These are phyloP conservation scores for Paecilomyces sp. DNA, from an alignment of 2,329 filamentous ascomycete genomes.

Conservation along the genomic window DNA sequence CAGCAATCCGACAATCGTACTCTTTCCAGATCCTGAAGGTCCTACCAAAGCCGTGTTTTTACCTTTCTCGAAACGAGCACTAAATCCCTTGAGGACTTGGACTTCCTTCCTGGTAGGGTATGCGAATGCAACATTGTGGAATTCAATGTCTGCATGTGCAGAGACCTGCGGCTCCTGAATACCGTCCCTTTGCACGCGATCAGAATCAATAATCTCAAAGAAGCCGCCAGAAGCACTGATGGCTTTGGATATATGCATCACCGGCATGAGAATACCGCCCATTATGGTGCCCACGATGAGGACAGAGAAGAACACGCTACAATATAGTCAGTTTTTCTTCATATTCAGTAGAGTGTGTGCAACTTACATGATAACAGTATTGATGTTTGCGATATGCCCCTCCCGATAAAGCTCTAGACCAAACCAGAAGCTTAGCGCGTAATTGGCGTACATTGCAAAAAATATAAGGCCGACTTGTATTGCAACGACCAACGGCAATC, in stretches of 20 bases:
- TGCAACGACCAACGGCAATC: conserved; percentile 19
- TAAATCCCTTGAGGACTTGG: conserved; percentile 27
- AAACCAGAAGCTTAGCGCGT: conserved; percentile 31
- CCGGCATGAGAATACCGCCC: conserved; percentile 21
- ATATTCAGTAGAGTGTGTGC: background rate
- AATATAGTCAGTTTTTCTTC: background rate
- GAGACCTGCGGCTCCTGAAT: conserved; percentile 46
- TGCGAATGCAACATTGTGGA: conserved; percentile 61
- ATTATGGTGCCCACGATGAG: conserved; percentile 17
- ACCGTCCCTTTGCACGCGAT: conserved; percentile 21
- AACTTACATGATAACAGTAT: conserved; percentile 29
- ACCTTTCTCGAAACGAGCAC: conserved; percentile 24
- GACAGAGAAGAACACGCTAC: conserved; percentile 3
- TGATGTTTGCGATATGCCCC: conserved; percentile 25
- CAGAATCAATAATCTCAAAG: conserved; percentile 25
- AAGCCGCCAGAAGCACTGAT: conserved; percentile 23
- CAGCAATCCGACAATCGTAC: conserved; percentile 36
- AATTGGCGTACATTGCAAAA: conserved; percentile 31
- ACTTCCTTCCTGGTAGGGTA: conserved; percentile 50
- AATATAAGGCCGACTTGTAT: conserved; percentile 26
- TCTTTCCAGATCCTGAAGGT: conserved; percentile 40
- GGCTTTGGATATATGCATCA: conserved; percentile 30
- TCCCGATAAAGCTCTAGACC: conserved; percentile 26
- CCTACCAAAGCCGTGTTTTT: conserved; percentile 40
- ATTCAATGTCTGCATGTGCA: conserved; percentile 48